These are phyloP conservation scores for Saccharomycopsis babjevae DNA, from an alignment of 805 yeast genomes.

Conservation along the genomic window DNA sequence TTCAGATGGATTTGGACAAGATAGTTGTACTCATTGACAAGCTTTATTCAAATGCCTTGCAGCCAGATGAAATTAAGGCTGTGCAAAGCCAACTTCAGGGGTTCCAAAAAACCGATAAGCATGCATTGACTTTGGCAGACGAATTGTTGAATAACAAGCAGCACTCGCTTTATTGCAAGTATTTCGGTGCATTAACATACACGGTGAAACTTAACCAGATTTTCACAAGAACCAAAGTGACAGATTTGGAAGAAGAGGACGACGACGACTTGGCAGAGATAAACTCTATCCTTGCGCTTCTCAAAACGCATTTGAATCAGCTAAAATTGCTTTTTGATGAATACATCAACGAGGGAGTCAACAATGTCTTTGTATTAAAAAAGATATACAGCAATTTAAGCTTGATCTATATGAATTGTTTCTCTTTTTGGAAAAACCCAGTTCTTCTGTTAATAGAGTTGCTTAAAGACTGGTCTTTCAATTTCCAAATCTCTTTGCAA, in stretches of 20 bases:
- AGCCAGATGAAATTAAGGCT: conserved; percentile 24
- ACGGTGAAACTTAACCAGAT: conserved; percentile 45
- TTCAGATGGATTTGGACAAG: neutral
- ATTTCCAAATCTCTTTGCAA: conserved; percentile 9
- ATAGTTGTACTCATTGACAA: conserved; percentile 5
- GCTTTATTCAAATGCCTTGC: conserved; percentile 7
- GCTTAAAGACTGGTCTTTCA: conserved; percentile 1
- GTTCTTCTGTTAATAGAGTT: conserved; percentile 22
- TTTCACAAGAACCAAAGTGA: neutral
- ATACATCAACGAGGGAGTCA: conserved; percentile 7
- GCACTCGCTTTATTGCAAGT: conserved; percentile 41
- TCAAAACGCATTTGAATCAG: conserved; percentile 18
- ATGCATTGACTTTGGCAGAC: conserved; percentile 50
- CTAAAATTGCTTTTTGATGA: conserved; percentile 10
- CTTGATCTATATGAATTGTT: conserved; percentile 34
- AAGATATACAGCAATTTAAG: conserved; percentile 51
- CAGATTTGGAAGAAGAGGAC: conserved; percentile 6
- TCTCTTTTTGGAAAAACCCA: conserved; percentile 33
- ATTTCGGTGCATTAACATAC: conserved; percentile 75
- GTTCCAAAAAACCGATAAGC: conserved; percentile 42
- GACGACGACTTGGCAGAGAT: conserved; percentile 11
- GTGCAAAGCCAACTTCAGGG: conserved; percentile 48
- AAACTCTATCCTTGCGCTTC: conserved; percentile 2
- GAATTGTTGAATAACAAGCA: conserved; percentile 32
- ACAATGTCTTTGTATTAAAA: conserved; percentile 36